Evolutionary conservation across 2,329 filamentous ascomycete genomes (phyloP).

Genomic region (Alternaria infectoria): DNA sequence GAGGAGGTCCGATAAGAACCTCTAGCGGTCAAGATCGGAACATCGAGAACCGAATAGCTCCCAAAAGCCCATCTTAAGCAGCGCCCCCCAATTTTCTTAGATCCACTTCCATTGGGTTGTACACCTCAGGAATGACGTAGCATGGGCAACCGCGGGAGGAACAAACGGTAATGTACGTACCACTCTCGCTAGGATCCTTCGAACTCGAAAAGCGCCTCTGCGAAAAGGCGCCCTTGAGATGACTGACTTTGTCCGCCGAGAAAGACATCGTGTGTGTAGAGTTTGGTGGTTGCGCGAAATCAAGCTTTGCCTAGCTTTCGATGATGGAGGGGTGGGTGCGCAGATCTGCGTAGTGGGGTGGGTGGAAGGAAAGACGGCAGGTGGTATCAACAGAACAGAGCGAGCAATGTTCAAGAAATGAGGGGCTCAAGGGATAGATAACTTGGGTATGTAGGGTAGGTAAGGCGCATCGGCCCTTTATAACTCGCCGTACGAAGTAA

Average conservation of each 20-base stretch:
- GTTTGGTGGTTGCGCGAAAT: constrained; percentile 3
- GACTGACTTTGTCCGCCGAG: constrained; percentile 42
- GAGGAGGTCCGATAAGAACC: background rate
- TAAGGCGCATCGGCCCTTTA: constrained; percentile 9
- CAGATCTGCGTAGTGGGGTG: constrained; percentile 2
- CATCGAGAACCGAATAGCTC: no score
- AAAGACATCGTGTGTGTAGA: constrained; percentile 40
- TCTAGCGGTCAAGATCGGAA: no score
- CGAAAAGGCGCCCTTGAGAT: constrained; percentile 37
- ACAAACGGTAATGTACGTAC: constrained; percentile 28
- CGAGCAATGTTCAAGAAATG: background rate
- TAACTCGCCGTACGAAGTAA: constrained; percentile 1
- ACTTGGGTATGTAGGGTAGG: background rate
- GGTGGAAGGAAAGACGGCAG: background rate
- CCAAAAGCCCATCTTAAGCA: background rate
- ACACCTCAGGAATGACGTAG: constrained; percentile 17
- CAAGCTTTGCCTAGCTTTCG: constrained; percentile 20
- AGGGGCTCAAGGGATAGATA: background rate
- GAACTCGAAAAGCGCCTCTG: constrained; percentile 44
- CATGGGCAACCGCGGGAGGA: no score
- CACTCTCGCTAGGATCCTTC: constrained; percentile 46
- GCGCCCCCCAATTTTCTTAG: background rate
- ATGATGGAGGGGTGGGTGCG: constrained; percentile 1
- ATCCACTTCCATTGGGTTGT: constrained; percentile 3
- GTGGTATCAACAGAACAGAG: no score